Percentiles rank a stretch among this genome's conserved stretches.
Conservation (phyloP, 805 yeast genomes). For the Brettanomyces custersianus region DNA sequence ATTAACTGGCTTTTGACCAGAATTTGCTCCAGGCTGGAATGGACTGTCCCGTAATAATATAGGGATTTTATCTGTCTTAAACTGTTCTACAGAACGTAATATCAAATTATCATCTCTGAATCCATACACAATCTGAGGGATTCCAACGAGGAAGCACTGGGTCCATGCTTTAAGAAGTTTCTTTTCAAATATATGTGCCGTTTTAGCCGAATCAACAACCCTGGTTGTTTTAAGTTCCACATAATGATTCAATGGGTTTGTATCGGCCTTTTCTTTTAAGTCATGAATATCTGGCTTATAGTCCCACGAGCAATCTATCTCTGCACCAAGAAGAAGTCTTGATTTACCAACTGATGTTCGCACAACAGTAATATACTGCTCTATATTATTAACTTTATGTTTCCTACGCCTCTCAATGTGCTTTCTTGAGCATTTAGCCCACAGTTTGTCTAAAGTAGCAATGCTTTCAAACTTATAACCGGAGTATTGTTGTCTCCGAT, state of each 20-base stretch:
- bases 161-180: slow-evolving; percentile 85
- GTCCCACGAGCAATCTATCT: slow-evolving; percentile 87
- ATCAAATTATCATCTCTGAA: slow-evolving; percentile 67
- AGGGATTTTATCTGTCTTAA: slow-evolving; percentile 72
- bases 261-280: slow-evolving; percentile 13
- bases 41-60: slow-evolving; percentile 47
- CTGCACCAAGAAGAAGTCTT: slow-evolving; percentile 71
- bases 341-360: slow-evolving; percentile 75
- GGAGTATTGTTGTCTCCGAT: slow-evolving; percentile 38
- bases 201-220: slow-evolving; percentile 44
- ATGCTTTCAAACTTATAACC: slow-evolving; percentile 84
- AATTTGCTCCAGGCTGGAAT: slow-evolving; percentile 16
- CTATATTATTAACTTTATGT: slow-evolving; percentile 55
- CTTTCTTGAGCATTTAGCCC: slow-evolving; percentile 58
- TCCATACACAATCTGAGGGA: slow-evolving; percentile 75
- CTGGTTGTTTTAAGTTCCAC: slow-evolving; percentile 75
- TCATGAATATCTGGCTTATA: slow-evolving; percentile 41
- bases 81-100: slow-evolving; percentile 67
- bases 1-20: slow-evolving; percentile 35
- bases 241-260: slow-evolving; percentile 58
- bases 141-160: slow-evolving; percentile 83
- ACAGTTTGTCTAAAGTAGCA: slow-evolving; percentile 67
- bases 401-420: slow-evolving; percentile 60
- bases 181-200: slow-evolving; percentile 59
- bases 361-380: slow-evolving; percentile 76